Base-by-base conservation (phyloP, 139 green algal genomes). In the Chlorella vulgaris region DNA sequence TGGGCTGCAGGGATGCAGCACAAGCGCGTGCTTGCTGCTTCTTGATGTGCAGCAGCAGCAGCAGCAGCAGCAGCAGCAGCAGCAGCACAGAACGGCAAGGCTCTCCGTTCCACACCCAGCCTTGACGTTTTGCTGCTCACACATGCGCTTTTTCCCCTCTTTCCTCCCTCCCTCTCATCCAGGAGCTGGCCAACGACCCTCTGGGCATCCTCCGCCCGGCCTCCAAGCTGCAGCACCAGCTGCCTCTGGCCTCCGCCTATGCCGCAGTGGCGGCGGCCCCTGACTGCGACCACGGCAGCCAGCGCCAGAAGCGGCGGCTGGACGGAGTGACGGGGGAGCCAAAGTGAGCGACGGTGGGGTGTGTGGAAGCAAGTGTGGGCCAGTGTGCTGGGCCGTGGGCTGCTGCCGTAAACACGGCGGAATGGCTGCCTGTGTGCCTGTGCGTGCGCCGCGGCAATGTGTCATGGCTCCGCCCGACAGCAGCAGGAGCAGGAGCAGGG, bases 121-220 rank as follows among this genome's bases (percentile, higher is more conserved):
- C 60, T 67, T 2, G 7, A 28, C 60, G 3, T n/a, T 38, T 6
- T 31, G 31, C 2, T 33, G 39, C 24, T 58, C 13, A 22, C 22
- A 29, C 7, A 24, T 42, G 28, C 33, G 19, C n/a, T n/a, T 5
- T 31, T 61, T 40, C 18, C 66, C 66, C 66, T 51, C 13, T 24
- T 22, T 78, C 5, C 15, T 47, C 42, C 0, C n/a, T 29, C 29
- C 36, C 2, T 28, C 39, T 61, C n/a, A n/a, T n/a, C n/a, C 80
- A 87, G 83, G 93, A 97, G 85, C 86, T 97, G 39, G 47, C 65
- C 31, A 93, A 92, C 28, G 93, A 97, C 87, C 93, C 93, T 0
- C 87, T 97, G 66, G 91, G 91, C 74, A 97, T 97, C 74, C 80
- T 95, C 61, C 85, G 85, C 47, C 92, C 93, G 33, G 50, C 86